Evolutionary conservation across 441 rosid species (phyloP).

Genomic region (Flueggea neowawraea): DNA sequence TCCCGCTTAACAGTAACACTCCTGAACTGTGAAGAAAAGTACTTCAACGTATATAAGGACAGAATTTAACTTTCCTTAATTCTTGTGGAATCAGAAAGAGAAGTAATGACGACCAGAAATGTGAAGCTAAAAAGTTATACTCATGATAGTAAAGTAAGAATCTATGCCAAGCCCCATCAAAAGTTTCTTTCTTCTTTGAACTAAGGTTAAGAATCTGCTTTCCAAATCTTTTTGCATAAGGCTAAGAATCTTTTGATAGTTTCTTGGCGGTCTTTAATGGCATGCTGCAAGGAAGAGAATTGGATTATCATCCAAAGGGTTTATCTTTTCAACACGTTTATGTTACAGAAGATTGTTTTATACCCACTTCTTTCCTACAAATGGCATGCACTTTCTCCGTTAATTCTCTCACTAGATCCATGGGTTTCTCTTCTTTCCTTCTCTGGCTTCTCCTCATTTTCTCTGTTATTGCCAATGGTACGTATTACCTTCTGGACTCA

Average conservation of each 20-base stretch:
- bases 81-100: neutral
- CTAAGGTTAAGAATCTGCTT: conserved; percentile 46
- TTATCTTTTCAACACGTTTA: conserved; percentile 25
- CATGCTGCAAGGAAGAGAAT: conserved; percentile 37
- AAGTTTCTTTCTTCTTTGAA: conserved; percentile 25
- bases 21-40: too few species aligned
- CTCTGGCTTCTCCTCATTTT: conserved; percentile 46
- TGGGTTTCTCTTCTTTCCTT: conserved; percentile 44
- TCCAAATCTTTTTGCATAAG: conserved; percentile 21
- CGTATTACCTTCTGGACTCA: neutral
- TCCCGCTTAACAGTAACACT: too few species aligned
- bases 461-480: conserved; percentile 45
- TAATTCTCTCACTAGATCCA: conserved; percentile 21
- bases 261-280: conserved; percentile 21
- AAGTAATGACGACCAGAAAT: conserved; percentile 6
- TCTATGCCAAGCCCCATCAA: conserved; percentile 38
- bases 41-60: too few species aligned
- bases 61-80: too few species aligned
- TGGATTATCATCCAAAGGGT: conserved; percentile 23
- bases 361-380: conserved; percentile 27
- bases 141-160: conserved; percentile 55
- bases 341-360: conserved; percentile 20
- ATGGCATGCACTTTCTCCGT: conserved; percentile 33
- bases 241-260: conserved; percentile 43
- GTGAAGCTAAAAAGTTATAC: conserved; percentile 33